Evolutionary conservation across 192 early-diverging fungal genomes (phyloP), one percentile per base, ranked within the genome.

Genomic region (Dimargaris xerosporica): DNA sequence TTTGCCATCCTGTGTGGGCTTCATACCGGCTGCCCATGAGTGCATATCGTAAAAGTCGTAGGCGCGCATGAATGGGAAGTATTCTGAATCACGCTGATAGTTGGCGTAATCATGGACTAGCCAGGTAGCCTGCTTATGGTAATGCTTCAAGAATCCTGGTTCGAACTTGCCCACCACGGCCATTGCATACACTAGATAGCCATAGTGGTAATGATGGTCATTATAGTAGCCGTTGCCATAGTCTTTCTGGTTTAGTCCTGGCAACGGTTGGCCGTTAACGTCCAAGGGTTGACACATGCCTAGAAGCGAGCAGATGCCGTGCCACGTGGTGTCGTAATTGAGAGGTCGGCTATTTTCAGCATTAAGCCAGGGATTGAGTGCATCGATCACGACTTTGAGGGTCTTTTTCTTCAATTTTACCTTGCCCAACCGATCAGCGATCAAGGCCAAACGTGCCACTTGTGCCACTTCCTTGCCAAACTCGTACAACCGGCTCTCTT

Each of bases 41-140:
- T 85, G 82, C 29, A 79, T 79, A 54, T 80, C 80, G 44, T 76
- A 85, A 43, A 78, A 73, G 61, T 85, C 82, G 68, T 74, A 78
- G 51, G 71, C 68, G 4, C 82, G 72, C 62, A 76, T 75, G 34
- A 53, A 73, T 34, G 83, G 71, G 63, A 78, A 85, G 42, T 73
- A 67, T 23, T 59, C 16, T 53, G 81, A 79, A 17, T 68, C 45
- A 25, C 66, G 67, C 41, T 50, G 61, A 9, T 81, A 76, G 25
- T 73, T 78, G 44, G 80, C 80, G 41, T 78, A 80, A 72, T 81
- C 80, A 55, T 75, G 80, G 59, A 80, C 64, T 55, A 78, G 67
- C 64, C 68, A 67, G 62, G 48, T 61, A 16, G 73, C 41, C 2
- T 66, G 60, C 53, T 71, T 71, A 0, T 63, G 64, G 67, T 73